Percentiles rank a stretch among this genome's conserved stretches.
Evolutionary conservation across 2,329 filamentous ascomycete genomes (phyloP).

Genomic region (Exophiala calicioides): DNA sequence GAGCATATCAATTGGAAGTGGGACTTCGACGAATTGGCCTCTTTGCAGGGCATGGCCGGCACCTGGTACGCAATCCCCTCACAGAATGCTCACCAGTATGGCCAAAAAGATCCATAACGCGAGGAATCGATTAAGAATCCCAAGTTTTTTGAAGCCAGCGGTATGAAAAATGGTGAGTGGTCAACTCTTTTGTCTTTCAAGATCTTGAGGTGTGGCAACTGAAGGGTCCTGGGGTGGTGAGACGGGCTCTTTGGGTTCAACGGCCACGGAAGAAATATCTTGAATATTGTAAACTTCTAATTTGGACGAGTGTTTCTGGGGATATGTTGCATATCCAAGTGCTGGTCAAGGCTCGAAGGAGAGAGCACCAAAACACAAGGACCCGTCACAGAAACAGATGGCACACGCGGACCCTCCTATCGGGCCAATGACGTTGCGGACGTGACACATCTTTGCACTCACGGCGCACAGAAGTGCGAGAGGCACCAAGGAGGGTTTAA

Average conservation of each 20-base stretch:
- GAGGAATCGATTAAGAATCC: conserved; percentile 64
- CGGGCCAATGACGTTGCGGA: no score
- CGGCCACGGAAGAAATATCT: neutral
- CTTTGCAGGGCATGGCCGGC: conserved; percentile 64
- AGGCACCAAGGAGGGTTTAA: no score
- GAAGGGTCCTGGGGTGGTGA: neutral
- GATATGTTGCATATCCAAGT: neutral
- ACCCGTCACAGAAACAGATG: no score
- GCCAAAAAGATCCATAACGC: conserved; percentile 75
- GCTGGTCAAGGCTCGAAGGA: neutral
- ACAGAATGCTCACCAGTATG: conserved; percentile 72
- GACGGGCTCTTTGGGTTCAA: conserved; percentile 13
- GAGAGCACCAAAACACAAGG: no score
- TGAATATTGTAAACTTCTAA: neutral
- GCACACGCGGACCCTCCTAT: no score
- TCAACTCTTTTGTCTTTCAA: conserved; percentile 14
- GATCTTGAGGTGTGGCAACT: neutral
- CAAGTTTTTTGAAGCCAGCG: conserved; percentile 51
- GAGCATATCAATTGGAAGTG: conserved; percentile 62
- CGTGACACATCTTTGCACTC: no score
- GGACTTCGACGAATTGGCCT: conserved; percentile 72
- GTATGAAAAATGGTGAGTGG: neutral
- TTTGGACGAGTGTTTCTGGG: neutral
- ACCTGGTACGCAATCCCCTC: conserved; percentile 72
- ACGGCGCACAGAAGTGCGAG: no score